phyloP scores from a whole-genome alignment of 2,329 filamentous ascomycete genomes.

The Botryosphaeria agaves region DNA sequence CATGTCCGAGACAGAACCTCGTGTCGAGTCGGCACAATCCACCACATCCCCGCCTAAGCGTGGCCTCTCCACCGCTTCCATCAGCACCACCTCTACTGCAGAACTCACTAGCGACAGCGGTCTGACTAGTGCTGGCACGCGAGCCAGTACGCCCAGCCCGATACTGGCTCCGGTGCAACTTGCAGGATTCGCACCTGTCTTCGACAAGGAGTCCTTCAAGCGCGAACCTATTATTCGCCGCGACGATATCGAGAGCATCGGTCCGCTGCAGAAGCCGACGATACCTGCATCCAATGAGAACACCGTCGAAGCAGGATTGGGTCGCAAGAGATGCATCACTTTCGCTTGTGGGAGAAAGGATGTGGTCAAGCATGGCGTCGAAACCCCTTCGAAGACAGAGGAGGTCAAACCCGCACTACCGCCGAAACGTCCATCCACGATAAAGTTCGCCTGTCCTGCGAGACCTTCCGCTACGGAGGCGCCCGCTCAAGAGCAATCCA shows the following conservation, averaged over 20 bases:
- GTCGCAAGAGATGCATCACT: slow-evolving; percentile 76
- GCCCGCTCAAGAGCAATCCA: slow-evolving; percentile 10
- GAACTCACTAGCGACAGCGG: slow-evolving; percentile 93
- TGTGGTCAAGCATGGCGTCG: slow-evolving; percentile 24
- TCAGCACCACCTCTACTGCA: slow-evolving; percentile 66
- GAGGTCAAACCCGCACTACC: slow-evolving; percentile 13
- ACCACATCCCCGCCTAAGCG: slow-evolving; percentile 16
- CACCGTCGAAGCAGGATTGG: slow-evolving; percentile 43
- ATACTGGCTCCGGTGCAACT: slow-evolving; percentile 46
- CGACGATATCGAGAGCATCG: slow-evolving; percentile 17
- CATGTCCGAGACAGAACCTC: slow-evolving; percentile 29
- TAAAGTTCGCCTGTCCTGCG: slow-evolving; percentile 60
- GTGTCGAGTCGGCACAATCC: slow-evolving; percentile 15
- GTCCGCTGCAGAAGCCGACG: slow-evolving; percentile 10
- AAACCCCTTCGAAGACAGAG: not conserved
- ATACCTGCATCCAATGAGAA: slow-evolving; percentile 29
- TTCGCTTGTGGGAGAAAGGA: slow-evolving; percentile 69
- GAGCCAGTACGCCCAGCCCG: slow-evolving; percentile 76
- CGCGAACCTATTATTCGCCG: slow-evolving; percentile 18
- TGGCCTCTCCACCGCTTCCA: slow-evolving; percentile 38
- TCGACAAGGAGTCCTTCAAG: slow-evolving; percentile 21
- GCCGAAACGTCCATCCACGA: slow-evolving; percentile 39
- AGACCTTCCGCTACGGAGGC: slow-evolving; percentile 25
- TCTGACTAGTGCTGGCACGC: slow-evolving; percentile 65
- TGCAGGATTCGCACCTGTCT: slow-evolving; percentile 16